These are phyloP conservation scores for Venturia asperata DNA, from an alignment of 2,329 filamentous ascomycete genomes.

Conservation along the genomic window DNA sequence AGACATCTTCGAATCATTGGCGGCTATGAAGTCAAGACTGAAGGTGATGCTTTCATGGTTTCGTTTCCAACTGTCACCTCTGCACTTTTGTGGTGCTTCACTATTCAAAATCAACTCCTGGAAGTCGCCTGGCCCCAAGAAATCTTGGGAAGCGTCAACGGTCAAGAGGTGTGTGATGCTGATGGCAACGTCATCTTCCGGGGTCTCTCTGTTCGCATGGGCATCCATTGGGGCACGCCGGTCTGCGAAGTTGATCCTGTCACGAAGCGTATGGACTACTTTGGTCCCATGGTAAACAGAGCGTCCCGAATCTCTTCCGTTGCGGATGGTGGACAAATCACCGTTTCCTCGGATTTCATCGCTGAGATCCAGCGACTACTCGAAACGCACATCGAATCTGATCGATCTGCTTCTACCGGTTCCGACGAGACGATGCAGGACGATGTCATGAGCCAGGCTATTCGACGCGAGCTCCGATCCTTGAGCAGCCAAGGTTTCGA, in stretches of 20 bases:
- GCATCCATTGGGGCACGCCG: constrained; percentile 89
- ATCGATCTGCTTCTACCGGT: constrained; percentile 59
- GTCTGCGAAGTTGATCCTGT: constrained; percentile 95
- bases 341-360: constrained; percentile 94
- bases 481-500: constrained; percentile 90
- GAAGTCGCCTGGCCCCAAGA: constrained; percentile 91
- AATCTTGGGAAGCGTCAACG: constrained; percentile 77
- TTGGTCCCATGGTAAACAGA: constrained; percentile 98
- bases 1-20: constrained; percentile 87
- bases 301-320: constrained; percentile 89
- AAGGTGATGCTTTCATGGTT: constrained; percentile 99
- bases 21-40: constrained; percentile 98
- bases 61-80: constrained; percentile 95
- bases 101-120: constrained; percentile 79
- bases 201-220: constrained; percentile 93
- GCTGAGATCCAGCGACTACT: constrained; percentile 88
- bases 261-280: constrained; percentile 98
- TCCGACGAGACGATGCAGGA: constrained; percentile 71
- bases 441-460: constrained; percentile 65
- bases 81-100: constrained; percentile 91
- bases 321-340: constrained; percentile 93
- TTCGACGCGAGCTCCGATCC: constrained; percentile 79
- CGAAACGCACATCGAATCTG: constrained; percentile 81
- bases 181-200: constrained; percentile 88
- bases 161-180: constrained; percentile 73